phyloP scores from a whole-genome alignment of 2,329 filamentous ascomycete genomes.

The Xylaria sp. region DNA sequence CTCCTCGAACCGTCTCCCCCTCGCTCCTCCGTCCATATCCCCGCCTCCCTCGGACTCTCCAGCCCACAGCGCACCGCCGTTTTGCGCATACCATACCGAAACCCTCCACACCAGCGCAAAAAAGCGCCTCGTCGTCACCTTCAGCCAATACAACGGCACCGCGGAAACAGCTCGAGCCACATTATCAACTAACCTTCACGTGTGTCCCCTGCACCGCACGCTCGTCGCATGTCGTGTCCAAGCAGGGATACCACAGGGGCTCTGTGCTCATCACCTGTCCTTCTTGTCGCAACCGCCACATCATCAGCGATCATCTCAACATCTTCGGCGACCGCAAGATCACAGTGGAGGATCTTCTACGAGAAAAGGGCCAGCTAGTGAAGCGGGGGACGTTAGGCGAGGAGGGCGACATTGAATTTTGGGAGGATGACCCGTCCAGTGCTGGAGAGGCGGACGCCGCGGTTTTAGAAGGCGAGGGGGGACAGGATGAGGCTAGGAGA shows the following conservation, averaged over 20 bases:
- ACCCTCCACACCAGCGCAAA: conserved; percentile 34
- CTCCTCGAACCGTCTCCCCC: conserved; percentile 30
- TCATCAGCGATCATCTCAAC: conserved; percentile 88
- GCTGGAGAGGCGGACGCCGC: conserved; percentile 17
- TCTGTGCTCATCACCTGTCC: conserved; percentile 92
- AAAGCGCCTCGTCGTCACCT: conserved; percentile 15
- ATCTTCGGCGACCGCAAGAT: conserved; percentile 78
- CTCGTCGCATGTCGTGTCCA: conserved; percentile 86
- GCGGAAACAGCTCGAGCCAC: conserved; percentile 62
- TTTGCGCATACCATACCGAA: conserved; percentile 48
- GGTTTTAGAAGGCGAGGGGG: background rate
- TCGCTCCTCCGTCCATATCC: conserved; percentile 42
- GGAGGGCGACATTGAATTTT: conserved; percentile 92
- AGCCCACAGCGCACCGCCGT: conserved; percentile 43
- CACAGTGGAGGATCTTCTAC: conserved; percentile 82
- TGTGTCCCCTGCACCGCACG: conserved; percentile 85
- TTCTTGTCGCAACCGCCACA: conserved; percentile 83
- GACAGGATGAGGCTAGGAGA: conserved; percentile 16
- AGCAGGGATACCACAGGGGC: conserved; percentile 94
- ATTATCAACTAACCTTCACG: conserved; percentile 91
- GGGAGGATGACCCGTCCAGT: conserved; percentile 69
- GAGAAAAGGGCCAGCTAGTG: conserved; percentile 78
- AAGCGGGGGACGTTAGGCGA: conserved; percentile 77
- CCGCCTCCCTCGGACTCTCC: conserved; percentile 43
- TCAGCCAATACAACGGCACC: conserved; percentile 40